Percentiles rank a stretch among this genome's conserved stretches.
These are phyloP conservation scores for Talaromyces sp. DNA, from an alignment of 2,329 filamentous ascomycete species.

Conservation along the genomic window DNA sequence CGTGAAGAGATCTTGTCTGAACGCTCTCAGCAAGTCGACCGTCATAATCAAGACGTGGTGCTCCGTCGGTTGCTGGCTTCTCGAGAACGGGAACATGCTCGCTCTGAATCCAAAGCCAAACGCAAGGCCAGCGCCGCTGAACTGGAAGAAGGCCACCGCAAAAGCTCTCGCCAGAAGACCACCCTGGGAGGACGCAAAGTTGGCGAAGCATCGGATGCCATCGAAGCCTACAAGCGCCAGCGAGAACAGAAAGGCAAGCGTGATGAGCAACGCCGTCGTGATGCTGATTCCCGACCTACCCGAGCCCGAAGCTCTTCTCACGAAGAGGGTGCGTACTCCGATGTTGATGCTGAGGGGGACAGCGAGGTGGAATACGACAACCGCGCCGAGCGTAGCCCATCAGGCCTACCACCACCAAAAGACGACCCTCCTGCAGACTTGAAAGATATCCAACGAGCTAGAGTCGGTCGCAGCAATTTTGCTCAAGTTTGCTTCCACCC, in stretches of 20 bases:
- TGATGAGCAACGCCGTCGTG: slow-evolving; percentile 42
- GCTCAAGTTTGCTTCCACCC: slow-evolving; percentile 90
- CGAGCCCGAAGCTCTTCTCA: slow-evolving; percentile 58
- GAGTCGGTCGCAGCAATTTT: slow-evolving; percentile 80
- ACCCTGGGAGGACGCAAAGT: slow-evolving; percentile 60
- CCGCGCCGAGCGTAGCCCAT: slow-evolving; percentile 45
- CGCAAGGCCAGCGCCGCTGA: slow-evolving; percentile 76
- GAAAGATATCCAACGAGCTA: slow-evolving; percentile 75
- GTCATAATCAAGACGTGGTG: slow-evolving; percentile 73
- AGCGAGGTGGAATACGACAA: slow-evolving; percentile 76
- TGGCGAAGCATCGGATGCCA: slow-evolving; percentile 63
- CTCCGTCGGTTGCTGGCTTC: slow-evolving; percentile 70
- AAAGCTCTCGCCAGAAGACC: slow-evolving; percentile 66
- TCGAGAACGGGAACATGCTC: slow-evolving; percentile 57
- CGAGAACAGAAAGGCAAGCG: slow-evolving; percentile 53
- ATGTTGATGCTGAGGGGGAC: slow-evolving; percentile 61
- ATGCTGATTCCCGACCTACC: slow-evolving; percentile 40
- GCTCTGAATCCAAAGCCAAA: slow-evolving; percentile 46
- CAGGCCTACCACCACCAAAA: slow-evolving; percentile 38
- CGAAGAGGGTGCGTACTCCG: slow-evolving; percentile 55
- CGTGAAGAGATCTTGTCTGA: slow-evolving; percentile 87
- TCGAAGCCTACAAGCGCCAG: slow-evolving; percentile 63
- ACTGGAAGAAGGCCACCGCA: slow-evolving; percentile 69
- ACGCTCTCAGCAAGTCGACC: slow-evolving; percentile 75
- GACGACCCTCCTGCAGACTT: slow-evolving; percentile 66